A percentile compares a stretch with the other conserved stretches of the same genome.
phyloP scores from a whole-genome alignment of 2,329 filamentous ascomycete species.

The Apiospora marii region DNA sequence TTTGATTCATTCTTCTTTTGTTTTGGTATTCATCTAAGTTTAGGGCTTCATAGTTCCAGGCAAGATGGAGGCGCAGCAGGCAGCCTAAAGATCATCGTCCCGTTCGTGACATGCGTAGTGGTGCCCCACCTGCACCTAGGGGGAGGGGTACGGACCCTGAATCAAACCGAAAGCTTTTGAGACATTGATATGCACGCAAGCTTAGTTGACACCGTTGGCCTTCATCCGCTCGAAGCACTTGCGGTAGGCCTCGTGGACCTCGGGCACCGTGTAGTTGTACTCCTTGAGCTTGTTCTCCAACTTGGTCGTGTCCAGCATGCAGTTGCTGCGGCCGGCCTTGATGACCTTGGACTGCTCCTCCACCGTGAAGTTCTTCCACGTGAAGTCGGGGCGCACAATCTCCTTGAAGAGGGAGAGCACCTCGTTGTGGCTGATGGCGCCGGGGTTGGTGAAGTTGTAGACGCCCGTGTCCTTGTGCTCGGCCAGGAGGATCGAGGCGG shows the following conservation, averaged over 20 bases:
- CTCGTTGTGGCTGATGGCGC: slow-evolving; percentile 75
- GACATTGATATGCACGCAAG: neutral
- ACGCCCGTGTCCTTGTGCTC: slow-evolving; percentile 69
- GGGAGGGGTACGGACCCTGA: slow-evolving; percentile 14
- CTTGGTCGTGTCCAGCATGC: slow-evolving; percentile 69
- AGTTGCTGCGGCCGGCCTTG: slow-evolving; percentile 73
- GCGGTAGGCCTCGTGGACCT: slow-evolving; percentile 68
- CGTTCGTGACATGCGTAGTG: slow-evolving; percentile 4
- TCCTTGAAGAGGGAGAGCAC: slow-evolving; percentile 69
- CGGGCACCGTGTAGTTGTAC: slow-evolving; percentile 65
- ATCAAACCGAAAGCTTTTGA: neutral
- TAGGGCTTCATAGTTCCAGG: neutral
- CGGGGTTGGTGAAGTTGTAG: slow-evolving; percentile 76
- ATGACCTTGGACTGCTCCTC: slow-evolving; percentile 73
- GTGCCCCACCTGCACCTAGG: neutral
- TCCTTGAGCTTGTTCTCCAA: slow-evolving; percentile 65
- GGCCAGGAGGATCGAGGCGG: slow-evolving; percentile 65
- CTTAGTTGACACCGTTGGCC: slow-evolving; percentile 59
- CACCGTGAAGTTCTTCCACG: slow-evolving; percentile 71
- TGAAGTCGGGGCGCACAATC: slow-evolving; percentile 66
- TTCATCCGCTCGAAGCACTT: slow-evolving; percentile 71
- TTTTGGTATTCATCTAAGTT: slow-evolving; percentile 4
- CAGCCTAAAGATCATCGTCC: slow-evolving; percentile 16
- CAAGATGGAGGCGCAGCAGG: slow-evolving; percentile 17
- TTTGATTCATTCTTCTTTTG: neutral